Percentiles rank a stretch among this genome's conserved stretches.
These are phyloP conservation scores for Knufia petricola DNA, from an alignment of 2,329 filamentous ascomycete species.

Conservation along the genomic window DNA sequence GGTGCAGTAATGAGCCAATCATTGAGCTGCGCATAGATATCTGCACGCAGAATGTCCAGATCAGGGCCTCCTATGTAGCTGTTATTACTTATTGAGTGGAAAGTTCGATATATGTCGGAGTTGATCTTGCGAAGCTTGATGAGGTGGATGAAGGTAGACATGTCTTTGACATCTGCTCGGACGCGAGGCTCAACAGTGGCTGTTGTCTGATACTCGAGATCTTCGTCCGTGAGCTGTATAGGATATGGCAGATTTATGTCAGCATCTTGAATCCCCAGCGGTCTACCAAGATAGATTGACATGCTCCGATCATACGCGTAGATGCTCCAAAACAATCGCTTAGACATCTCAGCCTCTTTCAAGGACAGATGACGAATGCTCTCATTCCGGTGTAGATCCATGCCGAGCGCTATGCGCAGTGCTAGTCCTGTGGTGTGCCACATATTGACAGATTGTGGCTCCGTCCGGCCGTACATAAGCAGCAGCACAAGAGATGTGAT, in stretches of 20 bases:
- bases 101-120: constrained; percentile 18
- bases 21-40: constrained; percentile 13
- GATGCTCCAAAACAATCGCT: constrained; percentile 27
- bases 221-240: constrained; percentile 15
- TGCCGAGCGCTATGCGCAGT: constrained; percentile 20
- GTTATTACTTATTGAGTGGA: constrained; percentile 17
- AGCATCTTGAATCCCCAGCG: constrained; percentile 21
- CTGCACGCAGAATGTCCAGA: constrained; percentile 5
- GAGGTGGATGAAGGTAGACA: constrained; percentile 24
- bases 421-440: constrained; percentile 23
- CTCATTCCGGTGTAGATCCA: constrained; percentile 22
- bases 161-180: constrained; percentile 11
- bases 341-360: constrained; percentile 22
- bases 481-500: constrained; percentile 23
- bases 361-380: constrained; percentile 11
- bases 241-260: constrained; percentile 23
- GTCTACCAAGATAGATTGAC: constrained; percentile 23
- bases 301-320: constrained; percentile 24
- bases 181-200: neutral
- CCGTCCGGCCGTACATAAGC: constrained; percentile 24
- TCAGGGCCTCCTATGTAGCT: neutral
- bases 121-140: constrained; percentile 24
- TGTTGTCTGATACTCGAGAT: constrained; percentile 10
- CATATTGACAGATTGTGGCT: constrained; percentile 24
- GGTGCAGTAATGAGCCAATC: constrained; percentile 23